Conservation (phyloP, 345 rosid species). For the Corchorus olitorius region DNA sequence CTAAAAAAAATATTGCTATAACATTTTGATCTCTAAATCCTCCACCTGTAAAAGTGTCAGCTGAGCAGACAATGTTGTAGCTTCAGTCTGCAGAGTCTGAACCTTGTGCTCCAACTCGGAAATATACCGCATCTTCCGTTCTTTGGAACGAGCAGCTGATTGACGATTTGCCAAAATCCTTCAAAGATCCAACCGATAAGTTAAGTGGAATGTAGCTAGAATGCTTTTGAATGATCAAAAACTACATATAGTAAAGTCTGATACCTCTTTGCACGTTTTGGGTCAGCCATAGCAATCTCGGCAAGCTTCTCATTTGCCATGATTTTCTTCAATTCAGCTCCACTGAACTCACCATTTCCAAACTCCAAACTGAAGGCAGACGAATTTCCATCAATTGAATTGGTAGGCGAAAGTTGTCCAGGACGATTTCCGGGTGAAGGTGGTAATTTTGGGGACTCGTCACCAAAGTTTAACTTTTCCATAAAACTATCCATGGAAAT, state of each 20-base stretch:
- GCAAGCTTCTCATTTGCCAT: conserved; percentile 94
- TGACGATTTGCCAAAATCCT: conserved; percentile 95
- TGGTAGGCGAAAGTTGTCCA: conserved; percentile 67
- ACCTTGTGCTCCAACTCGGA: conserved; percentile 95
- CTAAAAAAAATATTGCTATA: background rate
- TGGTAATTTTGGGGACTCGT: conserved; percentile 76
- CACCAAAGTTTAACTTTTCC: conserved; percentile 72
- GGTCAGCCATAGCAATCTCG: conserved; percentile 85
- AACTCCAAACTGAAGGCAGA: conserved; percentile 77
- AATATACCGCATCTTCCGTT: conserved; percentile 91
- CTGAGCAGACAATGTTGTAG: conserved; percentile 94
- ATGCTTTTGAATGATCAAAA: background rate
- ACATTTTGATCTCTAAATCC: background rate
- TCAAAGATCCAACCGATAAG: conserved; percentile 18
- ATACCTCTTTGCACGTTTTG: conserved; percentile 93
- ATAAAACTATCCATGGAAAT: conserved; percentile 94
- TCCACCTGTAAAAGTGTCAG: conserved; percentile 86
- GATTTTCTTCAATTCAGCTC: conserved; percentile 84
- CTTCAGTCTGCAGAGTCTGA: conserved; percentile 95
- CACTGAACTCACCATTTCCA: conserved; percentile 87
- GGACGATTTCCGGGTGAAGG: conserved; percentile 74
- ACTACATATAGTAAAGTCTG: background rate
- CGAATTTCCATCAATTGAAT: conserved; percentile 66
- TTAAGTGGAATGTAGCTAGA: conserved; percentile 3
- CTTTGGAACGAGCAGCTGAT: conserved; percentile 97